These are phyloP conservation scores for Ambrosia trifida DNA, from an alignment of 129 eudicot genomes.

Conservation along the genomic window DNA sequence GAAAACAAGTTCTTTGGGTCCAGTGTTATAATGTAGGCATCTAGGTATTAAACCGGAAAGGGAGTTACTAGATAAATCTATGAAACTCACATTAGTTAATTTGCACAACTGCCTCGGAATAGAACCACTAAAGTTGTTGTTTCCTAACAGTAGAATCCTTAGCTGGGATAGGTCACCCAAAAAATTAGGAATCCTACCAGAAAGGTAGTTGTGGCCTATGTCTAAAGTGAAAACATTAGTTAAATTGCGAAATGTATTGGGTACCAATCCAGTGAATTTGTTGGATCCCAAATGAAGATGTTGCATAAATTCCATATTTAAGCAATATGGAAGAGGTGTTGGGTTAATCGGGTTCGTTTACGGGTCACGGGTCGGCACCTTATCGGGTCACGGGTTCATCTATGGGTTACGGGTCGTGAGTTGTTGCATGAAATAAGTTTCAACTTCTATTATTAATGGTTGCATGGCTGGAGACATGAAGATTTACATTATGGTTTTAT, in stretches of 20 bases:
- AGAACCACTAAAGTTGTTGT: slow-evolving; percentile 17
- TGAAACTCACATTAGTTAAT: slow-evolving; percentile 16
- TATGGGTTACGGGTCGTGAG: too few species aligned
- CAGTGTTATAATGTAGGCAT: slow-evolving; percentile 13
- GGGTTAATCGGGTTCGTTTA: too few species aligned
- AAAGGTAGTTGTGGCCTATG: slow-evolving; percentile 19
- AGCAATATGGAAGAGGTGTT: slow-evolving; percentile 35
- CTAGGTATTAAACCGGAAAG: slow-evolving; percentile 32
- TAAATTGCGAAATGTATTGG: neutral
- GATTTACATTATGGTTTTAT: too few species aligned
- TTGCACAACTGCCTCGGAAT: slow-evolving; percentile 27
- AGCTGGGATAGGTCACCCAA: slow-evolving; percentile 2
- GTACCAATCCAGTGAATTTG: slow-evolving; percentile 26
- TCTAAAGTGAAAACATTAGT: slow-evolving; percentile 24
- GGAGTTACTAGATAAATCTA: slow-evolving; percentile 26
- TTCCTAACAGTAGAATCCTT: slow-evolving; percentile 24
- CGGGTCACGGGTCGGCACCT: too few species aligned
- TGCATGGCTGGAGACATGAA: too few species aligned
- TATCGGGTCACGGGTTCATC: too few species aligned
- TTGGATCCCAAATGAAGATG: slow-evolving; percentile 35
- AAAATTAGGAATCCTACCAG: slow-evolving; percentile 18
- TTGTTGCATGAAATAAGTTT: too few species aligned
- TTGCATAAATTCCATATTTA: neutral
- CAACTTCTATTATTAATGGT: too few species aligned
- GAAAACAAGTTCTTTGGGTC: neutral